These are phyloP conservation scores for Fusarium graminum DNA, from an alignment of 2,329 filamentous ascomycete genomes.

Conservation along the genomic window DNA sequence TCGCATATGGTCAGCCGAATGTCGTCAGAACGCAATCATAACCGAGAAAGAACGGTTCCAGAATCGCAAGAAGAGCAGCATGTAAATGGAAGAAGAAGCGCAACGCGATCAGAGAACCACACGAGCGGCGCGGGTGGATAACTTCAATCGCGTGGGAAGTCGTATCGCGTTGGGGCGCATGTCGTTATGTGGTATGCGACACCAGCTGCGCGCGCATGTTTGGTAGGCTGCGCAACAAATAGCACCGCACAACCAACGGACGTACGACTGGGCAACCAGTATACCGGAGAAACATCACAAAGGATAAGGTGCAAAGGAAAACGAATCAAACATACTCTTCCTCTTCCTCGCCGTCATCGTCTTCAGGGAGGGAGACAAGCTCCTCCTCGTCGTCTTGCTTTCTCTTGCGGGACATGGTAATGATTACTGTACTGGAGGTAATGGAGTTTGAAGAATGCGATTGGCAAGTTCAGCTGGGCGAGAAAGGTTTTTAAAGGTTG, in stretches of 20 bases:
- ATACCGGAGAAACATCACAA: constrained; percentile 14
- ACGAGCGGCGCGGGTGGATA: constrained; percentile 8
- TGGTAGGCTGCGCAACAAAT: constrained; percentile 35
- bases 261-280: constrained; percentile 32
- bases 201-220: constrained; percentile 38
- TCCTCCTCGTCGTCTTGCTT: constrained; percentile 67
- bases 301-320: constrained; percentile 9
- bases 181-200: constrained; percentile 37
- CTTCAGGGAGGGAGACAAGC: constrained; percentile 67
- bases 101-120: neutral
- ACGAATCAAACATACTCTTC: constrained; percentile 62
- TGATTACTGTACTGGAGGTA: constrained; percentile 20
- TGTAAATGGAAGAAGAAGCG: neutral
- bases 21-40: constrained; percentile 17
- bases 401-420: constrained; percentile 66
- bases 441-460: constrained; percentile 20
- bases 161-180: constrained; percentile 19
- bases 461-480: constrained; percentile 21
- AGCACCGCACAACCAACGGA: neutral
- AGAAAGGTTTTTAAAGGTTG: constrained; percentile 36
- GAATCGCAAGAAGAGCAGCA: neutral
- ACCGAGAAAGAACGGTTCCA: neutral
- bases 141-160: constrained; percentile 3
- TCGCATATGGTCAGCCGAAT: constrained; percentile 32
- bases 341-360: constrained; percentile 65